Percentiles rank a stretch among this genome's conserved stretches.
These are phyloP conservation scores for Apophysomyces ossiformis DNA, from an alignment of 371 early-diverging fungal genomes.

Conservation along the genomic window DNA sequence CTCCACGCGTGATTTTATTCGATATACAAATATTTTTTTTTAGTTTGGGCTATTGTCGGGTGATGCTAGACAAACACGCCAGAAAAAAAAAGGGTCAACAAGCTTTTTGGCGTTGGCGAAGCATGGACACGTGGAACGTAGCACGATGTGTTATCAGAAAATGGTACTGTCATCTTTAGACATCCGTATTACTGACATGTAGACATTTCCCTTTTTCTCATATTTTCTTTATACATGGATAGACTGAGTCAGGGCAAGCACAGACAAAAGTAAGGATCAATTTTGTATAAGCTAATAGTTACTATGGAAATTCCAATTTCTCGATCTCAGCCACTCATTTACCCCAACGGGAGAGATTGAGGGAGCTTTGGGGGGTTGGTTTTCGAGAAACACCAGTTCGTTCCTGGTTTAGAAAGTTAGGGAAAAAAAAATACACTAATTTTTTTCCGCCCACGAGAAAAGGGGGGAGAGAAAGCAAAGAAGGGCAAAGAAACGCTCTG, in stretches of 20 bases:
- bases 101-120: slow-evolving; percentile 8
- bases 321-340: no score
- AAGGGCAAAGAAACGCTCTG: neutral
- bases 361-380: no score
- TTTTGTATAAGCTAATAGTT: no score
- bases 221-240: no score
- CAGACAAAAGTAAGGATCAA: no score
- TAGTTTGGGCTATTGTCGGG: slow-evolving; percentile 2
- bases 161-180: neutral
- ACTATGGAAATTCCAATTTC: no score
- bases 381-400: no score
- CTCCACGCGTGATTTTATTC: neutral
- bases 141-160: slow-evolving; percentile 2
- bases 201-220: neutral
- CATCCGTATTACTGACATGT: slow-evolving; percentile 1
- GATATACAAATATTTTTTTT: neutral
- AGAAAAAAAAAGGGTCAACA: slow-evolving; percentile 12
- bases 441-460: neutral
- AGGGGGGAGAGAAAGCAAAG: neutral
- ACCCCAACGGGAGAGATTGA: no score
- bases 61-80: slow-evolving; percentile 9
- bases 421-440: no score
- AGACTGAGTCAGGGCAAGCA: no score
- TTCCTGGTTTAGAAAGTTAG: no score
- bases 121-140: slow-evolving; percentile 12